Percentiles rank a stretch among this genome's conserved stretches.
These are phyloP conservation scores for Rhizopogon vesiculosus DNA, from an alignment of 768 basidiomycete genomes.

Conservation along the genomic window DNA sequence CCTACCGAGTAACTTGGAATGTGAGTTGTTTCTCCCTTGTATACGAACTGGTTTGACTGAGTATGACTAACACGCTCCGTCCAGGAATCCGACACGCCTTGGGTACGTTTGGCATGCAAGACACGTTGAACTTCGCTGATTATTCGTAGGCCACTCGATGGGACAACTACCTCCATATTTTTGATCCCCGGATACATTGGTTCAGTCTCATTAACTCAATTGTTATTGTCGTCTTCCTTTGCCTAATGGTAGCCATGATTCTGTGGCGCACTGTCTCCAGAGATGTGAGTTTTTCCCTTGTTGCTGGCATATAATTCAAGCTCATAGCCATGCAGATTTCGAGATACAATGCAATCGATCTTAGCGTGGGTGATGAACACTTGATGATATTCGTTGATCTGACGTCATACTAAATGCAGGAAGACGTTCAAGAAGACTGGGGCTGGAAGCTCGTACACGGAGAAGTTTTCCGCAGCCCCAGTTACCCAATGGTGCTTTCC, in stretches of 20 bases:
- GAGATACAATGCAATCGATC: conserved; percentile 92
- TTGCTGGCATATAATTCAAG: conserved; percentile 12
- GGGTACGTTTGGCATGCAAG: conserved; percentile 40
- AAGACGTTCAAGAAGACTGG: conserved; percentile 96
- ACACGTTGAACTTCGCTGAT: conserved; percentile 7
- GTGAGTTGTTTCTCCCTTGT: conserved; percentile 36
- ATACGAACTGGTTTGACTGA: not conserved
- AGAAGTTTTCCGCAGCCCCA: conserved; percentile 89
- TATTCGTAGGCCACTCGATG: conserved; percentile 78
- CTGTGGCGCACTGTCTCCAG: conserved; percentile 80
- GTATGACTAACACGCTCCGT: not conserved
- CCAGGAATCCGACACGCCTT: conserved; percentile 81
- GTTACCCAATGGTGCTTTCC: conserved; percentile 70
- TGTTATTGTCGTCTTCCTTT: conserved; percentile 87
- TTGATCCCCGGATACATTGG: conserved; percentile 95
- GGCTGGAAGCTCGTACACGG: conserved; percentile 98
- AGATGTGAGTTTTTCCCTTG: conserved; percentile 52
- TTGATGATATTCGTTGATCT: conserved; percentile 1
- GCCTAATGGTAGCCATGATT: conserved; percentile 91
- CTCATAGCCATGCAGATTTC: conserved; percentile 51
- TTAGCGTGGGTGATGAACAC: conserved; percentile 54
- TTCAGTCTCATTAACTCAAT: conserved; percentile 92
- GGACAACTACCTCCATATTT: conserved; percentile 94
- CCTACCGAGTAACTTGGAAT: conserved; percentile 86
- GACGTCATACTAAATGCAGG: conserved; percentile 37